Base-by-base conservation (phyloP, 192 early-diverging fungal genomes). In the Podila clonocystis region DNA sequence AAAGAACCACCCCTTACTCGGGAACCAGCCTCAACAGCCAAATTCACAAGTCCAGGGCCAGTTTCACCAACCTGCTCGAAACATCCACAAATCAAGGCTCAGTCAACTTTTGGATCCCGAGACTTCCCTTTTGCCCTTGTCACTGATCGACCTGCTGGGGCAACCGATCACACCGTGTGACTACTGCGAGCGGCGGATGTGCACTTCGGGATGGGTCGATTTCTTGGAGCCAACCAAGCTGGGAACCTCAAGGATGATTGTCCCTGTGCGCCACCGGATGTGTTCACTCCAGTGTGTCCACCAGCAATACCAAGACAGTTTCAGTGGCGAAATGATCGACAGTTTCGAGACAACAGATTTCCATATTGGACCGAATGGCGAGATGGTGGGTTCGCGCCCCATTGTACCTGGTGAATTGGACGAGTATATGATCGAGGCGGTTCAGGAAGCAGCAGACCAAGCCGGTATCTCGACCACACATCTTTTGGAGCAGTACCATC, bases 361-460 rank as follows among this genome's bases (percentile, higher is more conserved):
- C 41, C 76, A 80, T 49, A 49, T 80, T 17, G 69, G 65, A 9
- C 65, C 69, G 7, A 80, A 80, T 52, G 76, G 70, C 15, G 76
- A 80, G 29, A 68, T 80, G 60, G 29, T 80, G 5, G 76, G 76
- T 0, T 58, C 70, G n/a, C 65, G 76, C 12, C 76, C 76, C 2
- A 80, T 80, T 59, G 55, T 73, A 5, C 70, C 70, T 3, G 70
- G 60, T 24, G 76, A 80, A 17, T 29, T 80, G 57, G 76, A 80
- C 15, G 76, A 73, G 8, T 72, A 72, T 48, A 68, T 80, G 76
- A 80, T 80, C 33, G 76, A 80, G 62, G 76, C 76, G 12, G 70
- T 80, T 13, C 76, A 80, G 62, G 76, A 72, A 50, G 76, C 76
- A 20, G 76, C 76, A 11, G 66, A 80, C 7, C 50, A 65, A 17